A percentile compares a stretch with the other conserved stretches of the same genome.
These are phyloP conservation scores for Panicum hallii DNA, from an alignment of 202 grass and related monocot species.

Conservation along the genomic window DNA sequence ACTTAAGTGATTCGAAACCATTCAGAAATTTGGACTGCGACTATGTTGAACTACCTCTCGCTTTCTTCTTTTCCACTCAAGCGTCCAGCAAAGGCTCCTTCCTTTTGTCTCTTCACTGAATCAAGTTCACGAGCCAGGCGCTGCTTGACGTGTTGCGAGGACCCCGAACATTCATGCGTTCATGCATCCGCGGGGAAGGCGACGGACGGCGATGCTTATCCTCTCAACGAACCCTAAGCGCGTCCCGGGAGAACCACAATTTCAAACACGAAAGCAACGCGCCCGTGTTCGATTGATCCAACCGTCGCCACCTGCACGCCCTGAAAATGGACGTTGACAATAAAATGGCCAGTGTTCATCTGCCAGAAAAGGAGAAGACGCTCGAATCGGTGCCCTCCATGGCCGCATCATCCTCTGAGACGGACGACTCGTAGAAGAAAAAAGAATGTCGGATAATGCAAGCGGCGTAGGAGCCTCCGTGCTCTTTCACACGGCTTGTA, in stretches of 20 bases:
- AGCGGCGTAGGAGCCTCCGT: neutral
- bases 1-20: neutral
- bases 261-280: slow-evolving; percentile 14
- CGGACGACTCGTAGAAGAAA: neutral
- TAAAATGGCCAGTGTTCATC: neutral
- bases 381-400: neutral
- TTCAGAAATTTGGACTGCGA: neutral
- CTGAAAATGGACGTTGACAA: neutral
- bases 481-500: neutral
- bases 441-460: neutral
- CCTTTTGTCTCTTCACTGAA: no score
- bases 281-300: neutral
- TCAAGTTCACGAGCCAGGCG: neutral
- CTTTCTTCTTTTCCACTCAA: neutral
- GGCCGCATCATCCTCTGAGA: neutral
- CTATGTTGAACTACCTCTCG: neutral
- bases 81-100: neutral
- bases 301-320: neutral
- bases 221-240: neutral
- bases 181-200: neutral
- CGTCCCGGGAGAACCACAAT: neutral
- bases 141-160: neutral
- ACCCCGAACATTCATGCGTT: neutral
- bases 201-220: slow-evolving; percentile 5
- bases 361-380: neutral